Conservation (phyloP, 2,329 filamentous ascomycete species). For the Trichoderma hamatum region DNA sequence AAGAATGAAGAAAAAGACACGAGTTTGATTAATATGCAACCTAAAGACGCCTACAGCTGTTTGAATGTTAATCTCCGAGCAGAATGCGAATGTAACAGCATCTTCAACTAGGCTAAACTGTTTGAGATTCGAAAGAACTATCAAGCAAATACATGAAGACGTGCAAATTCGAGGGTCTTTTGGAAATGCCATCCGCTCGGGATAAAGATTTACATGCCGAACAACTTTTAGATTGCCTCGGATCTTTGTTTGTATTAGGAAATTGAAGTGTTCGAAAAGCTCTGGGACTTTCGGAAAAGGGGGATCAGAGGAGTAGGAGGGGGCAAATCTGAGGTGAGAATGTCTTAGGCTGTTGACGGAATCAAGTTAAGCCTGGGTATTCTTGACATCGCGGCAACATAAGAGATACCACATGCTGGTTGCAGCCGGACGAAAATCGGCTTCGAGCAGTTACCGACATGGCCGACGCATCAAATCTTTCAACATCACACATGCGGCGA, state of each 20-base stretch:
- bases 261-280: not conserved
- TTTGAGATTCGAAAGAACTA: not conserved
- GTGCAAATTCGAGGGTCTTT: not conserved
- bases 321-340: not conserved
- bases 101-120: not conserved
- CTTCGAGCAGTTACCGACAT: slow-evolving; percentile 26
- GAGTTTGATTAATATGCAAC: slow-evolving; percentile 1
- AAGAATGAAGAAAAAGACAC: not conserved
- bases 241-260: not conserved
- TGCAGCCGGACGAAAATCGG: slow-evolving; percentile 26
- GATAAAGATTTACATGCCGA: slow-evolving; percentile 18
- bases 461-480: not conserved
- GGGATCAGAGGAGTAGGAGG: not conserved
- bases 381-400: not conserved
- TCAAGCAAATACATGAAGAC: not conserved
- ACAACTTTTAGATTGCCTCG: not conserved
- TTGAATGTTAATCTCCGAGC: not conserved
- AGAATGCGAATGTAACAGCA: not conserved
- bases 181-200: not conserved
- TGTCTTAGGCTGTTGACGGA: not conserved
- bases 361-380: not conserved
- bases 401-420: not conserved
- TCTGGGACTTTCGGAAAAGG: not conserved
- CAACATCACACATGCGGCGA: not conserved
- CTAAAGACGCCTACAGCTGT: not conserved